These are phyloP conservation scores for Podaxis rugospora DNA, from an alignment of 768 basidiomycete genomes.

Conservation along the genomic window DNA sequence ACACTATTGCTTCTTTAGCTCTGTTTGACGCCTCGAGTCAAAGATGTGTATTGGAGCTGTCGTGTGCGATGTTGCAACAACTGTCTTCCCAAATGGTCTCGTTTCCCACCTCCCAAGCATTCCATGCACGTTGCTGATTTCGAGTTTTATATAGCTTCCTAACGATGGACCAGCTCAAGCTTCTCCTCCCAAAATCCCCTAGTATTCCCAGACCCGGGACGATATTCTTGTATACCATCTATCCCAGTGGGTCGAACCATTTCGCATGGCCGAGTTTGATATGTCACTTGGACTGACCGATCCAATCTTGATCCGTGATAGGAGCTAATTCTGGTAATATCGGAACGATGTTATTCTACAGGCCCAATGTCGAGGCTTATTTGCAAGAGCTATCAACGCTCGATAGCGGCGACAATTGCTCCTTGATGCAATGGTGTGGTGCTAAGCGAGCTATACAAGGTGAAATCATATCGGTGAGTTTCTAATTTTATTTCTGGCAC, in stretches of 20 bases:
- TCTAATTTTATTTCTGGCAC: constrained; percentile 1
- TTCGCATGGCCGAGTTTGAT: neutral
- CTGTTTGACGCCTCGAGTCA: constrained; percentile 25
- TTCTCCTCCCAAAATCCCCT: constrained; percentile 21
- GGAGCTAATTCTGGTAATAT: constrained; percentile 12
- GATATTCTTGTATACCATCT: constrained; percentile 26
- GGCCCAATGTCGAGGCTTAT: constrained; percentile 13
- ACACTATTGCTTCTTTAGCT: constrained; percentile 20
- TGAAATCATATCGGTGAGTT: constrained; percentile 22
- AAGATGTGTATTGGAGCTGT: constrained; percentile 31
- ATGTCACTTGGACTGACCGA: neutral
- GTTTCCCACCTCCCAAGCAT: neutral
- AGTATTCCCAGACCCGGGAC: constrained; percentile 22
- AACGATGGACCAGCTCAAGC: constrained; percentile 22
- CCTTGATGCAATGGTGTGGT: constrained; percentile 23
- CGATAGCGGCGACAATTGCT: constrained; percentile 12
- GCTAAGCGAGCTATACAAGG: constrained; percentile 23
- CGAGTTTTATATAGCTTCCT: constrained; percentile 22
- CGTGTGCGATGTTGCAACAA: constrained; percentile 32
- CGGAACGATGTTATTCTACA: constrained; percentile 11
- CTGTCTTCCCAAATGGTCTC: constrained; percentile 30
- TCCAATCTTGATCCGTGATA: constrained; percentile 11
- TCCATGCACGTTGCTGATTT: neutral
- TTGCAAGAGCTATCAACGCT: constrained; percentile 23
- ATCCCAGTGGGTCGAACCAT: constrained; percentile 18